These are phyloP conservation scores for Tulasnella sp. DNA, from an alignment of 768 basidiomycete species.

Conservation along the genomic window DNA sequence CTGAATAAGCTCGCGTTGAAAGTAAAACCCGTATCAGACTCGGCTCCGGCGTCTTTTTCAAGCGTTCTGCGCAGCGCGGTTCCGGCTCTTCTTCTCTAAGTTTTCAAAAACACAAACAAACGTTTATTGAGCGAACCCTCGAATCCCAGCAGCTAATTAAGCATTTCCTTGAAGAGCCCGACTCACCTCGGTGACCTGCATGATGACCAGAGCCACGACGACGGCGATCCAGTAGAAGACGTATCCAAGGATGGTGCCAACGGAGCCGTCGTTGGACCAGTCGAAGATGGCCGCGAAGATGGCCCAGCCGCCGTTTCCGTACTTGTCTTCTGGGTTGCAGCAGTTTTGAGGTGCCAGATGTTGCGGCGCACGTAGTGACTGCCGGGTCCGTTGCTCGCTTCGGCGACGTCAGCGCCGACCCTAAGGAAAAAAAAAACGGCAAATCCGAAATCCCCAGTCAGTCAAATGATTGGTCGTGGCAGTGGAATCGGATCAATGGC, in stretches of 20 bases:
- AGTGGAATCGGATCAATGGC: too few species aligned
- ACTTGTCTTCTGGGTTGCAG: slow-evolving; percentile 60
- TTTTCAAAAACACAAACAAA: too few species aligned
- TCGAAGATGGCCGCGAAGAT: slow-evolving; percentile 84
- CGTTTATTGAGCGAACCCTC: not conserved
- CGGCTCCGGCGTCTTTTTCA: too few species aligned
- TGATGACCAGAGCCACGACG: slow-evolving; percentile 39
- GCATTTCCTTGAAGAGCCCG: not conserved
- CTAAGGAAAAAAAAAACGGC: slow-evolving; percentile 16
- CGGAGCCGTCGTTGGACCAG: slow-evolving; percentile 81
- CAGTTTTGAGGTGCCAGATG: slow-evolving; percentile 87
- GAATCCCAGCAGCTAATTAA: not conserved
- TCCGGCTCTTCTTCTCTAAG: too few species aligned
- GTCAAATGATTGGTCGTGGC: too few species aligned
- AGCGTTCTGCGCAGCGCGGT: too few species aligned
- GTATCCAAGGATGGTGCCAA: slow-evolving; percentile 77
- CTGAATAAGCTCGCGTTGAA: too few species aligned
- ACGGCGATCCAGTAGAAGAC: slow-evolving; percentile 90
- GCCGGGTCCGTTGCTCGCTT: slow-evolving; percentile 65
- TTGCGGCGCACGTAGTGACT: slow-evolving; percentile 74
- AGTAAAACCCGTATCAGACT: too few species aligned
- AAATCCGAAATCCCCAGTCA: too few species aligned
- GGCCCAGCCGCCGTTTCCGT: slow-evolving; percentile 57
- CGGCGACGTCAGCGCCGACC: slow-evolving; percentile 62
- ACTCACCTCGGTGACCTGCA: slow-evolving; percentile 18